Base-by-base conservation (phyloP, 176 grass and related monocot genomes). In the sorghum (Sorghum bicolor) region DNA sequence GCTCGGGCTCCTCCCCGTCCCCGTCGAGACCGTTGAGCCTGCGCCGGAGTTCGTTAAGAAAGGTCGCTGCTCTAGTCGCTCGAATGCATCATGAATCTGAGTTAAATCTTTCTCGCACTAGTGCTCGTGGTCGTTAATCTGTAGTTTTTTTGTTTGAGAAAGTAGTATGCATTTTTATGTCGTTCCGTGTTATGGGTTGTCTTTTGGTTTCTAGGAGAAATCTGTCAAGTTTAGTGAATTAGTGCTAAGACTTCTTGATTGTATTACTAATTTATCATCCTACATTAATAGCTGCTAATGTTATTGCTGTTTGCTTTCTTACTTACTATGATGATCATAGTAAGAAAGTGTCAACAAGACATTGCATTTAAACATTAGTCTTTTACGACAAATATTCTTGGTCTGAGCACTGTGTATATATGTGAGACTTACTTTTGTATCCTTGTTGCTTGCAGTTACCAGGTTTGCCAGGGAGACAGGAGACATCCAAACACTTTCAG, bases 401-500 rank as follows among this genome's bases (percentile, higher is more conserved):
- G 0, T 29, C 33, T 76, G 40, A 36, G 11, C 33, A 28, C 61
- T 10, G 0, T 41, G 12, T 31, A 44, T 70, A 65, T 8, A 36
- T 64, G 20, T 14, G 17, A 25, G 15, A 83, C 80, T 36, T 50
- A 70, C 53, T 22, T 75, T 14, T 63, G 3, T 53, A 10, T 43
- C 24, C 10, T 33, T 28, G 1, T 74, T 84, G 25, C n/a, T 74
- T 10, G 77, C 89, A 99, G 96, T 94, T 79, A 80, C 92, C 31
- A 99, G 86, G n/a, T 99, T 99, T 68, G 89, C 96, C 8, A 90
- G 88, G 64, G 96, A 99, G 87, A 99, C 96, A 12, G 96, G 96
- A 43, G 96, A 99, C 69, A 86, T 99, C 20, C 96, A 96, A 40
- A 94, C 93, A 2, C 91, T 99, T 67, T 99, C 96, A 73, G 96